These are phyloP conservation scores for Fomitopsis palustris DNA, from an alignment of 1,284 basidiomycete species.

Conservation along the genomic window DNA sequence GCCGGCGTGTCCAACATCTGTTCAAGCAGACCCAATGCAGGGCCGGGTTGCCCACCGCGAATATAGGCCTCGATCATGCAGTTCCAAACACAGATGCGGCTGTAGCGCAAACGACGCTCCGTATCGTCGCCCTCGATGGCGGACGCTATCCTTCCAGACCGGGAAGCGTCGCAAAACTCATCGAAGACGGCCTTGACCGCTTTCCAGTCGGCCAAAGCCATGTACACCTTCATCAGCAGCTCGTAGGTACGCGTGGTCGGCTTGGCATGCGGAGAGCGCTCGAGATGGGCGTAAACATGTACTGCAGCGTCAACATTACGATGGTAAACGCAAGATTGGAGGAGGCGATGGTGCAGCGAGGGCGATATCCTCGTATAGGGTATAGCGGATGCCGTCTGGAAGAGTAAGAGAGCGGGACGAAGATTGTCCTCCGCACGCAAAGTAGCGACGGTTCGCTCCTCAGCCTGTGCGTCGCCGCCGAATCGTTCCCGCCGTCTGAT, in stretches of 20 bases:
- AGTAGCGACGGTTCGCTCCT: constrained; percentile 31
- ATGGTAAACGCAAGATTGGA: constrained; percentile 64
- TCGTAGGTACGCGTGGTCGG: constrained; percentile 48
- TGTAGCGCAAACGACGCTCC: constrained; percentile 12
- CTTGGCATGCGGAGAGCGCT: constrained; percentile 39
- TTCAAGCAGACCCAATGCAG: constrained; percentile 69
- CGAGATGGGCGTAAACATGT: constrained; percentile 65
- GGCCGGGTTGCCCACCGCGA: constrained; percentile 56
- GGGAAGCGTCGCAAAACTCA: constrained; percentile 49
- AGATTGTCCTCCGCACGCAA: constrained; percentile 71
- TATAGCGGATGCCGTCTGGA: constrained; percentile 52
- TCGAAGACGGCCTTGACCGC: constrained; percentile 68
- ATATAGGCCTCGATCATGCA: constrained; percentile 79
- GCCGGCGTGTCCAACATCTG: constrained; percentile 61
- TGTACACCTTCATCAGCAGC: constrained; percentile 63
- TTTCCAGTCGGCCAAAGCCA: constrained; percentile 46
- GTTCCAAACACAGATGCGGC: constrained; percentile 60
- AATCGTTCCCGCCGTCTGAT: constrained; percentile 32
- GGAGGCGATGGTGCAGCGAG: constrained; percentile 49
- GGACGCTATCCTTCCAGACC: constrained; percentile 31
- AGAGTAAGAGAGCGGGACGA: constrained; percentile 67
- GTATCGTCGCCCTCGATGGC: constrained; percentile 6
- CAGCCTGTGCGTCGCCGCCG: constrained; percentile 19
- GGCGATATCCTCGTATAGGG: constrained; percentile 34
- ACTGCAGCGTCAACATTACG: constrained; percentile 63